A percentile compares a stretch with the other conserved stretches of the same genome.
Evolutionary conservation across 2,329 filamentous ascomycete species (phyloP).

Genomic region (Colletotrichum tropicicola): DNA sequence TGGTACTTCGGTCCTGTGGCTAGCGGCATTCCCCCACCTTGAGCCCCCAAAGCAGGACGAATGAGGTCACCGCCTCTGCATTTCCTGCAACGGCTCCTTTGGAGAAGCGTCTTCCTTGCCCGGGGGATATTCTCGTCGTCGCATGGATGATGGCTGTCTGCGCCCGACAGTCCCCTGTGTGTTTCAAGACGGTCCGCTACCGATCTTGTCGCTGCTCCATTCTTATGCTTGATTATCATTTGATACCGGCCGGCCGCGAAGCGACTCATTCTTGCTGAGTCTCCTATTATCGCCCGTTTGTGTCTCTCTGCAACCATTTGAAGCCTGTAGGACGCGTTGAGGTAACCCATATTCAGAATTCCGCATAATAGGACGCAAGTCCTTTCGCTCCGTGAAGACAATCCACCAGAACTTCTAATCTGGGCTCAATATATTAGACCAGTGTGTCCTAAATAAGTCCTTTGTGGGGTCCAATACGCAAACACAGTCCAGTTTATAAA

Average conservation of each 20-base stretch:
- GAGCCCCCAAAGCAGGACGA: conserved; percentile 8
- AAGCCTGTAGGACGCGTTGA: too few species aligned
- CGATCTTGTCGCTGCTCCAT: background rate
- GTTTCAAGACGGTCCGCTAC: conserved; percentile 11
- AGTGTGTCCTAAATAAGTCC: too few species aligned
- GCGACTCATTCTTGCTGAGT: background rate
- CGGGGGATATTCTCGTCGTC: background rate
- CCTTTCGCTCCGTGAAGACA: too few species aligned
- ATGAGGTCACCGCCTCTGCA: conserved; percentile 28
- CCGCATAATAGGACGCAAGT: too few species aligned
- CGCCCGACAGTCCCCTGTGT: background rate
- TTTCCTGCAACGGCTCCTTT: background rate
- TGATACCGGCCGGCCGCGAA: background rate
- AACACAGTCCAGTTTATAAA: background rate
- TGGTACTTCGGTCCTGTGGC: too few species aligned
- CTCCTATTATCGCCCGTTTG: too few species aligned
- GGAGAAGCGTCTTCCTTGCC: conserved; percentile 3
- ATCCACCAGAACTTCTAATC: too few species aligned
- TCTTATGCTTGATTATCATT: background rate
- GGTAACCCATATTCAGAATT: too few species aligned
- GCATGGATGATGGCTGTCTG: conserved; percentile 22
- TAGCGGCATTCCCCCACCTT: conserved; percentile 27
- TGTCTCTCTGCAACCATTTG: too few species aligned
- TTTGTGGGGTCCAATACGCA: too few species aligned
- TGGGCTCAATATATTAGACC: too few species aligned